Evolutionary conservation across 805 yeast species (phyloP), one percentile per base, ranked within the genome.

Genomic region (Metschnikowia lochheadii): DNA sequence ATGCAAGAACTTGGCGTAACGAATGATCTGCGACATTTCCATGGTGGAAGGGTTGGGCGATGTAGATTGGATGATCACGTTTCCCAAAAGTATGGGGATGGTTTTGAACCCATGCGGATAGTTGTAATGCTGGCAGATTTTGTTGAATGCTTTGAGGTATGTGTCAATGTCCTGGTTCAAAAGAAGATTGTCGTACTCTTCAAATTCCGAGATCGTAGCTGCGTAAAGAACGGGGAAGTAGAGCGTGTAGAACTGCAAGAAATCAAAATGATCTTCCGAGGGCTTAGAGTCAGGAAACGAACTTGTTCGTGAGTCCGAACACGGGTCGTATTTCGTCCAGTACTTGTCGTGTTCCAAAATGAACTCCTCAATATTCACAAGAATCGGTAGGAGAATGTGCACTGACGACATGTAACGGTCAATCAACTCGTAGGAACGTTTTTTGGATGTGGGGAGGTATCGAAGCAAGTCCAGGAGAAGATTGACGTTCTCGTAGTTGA

Each of bases 141-240:
- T 75, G 63, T 76, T 76, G 62, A 73, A 77, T 0, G 78, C 81
- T 49, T 75, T 76, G 49, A 78, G 64, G 56, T 74, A 81, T 50
- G 66, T 72, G 57, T 76, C 76, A 55, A 81, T 77, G 55, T 79
- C 81, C 54, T 75, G 75, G 48, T 73, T 73, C 45, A 74, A 59
- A 18, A 74, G 58, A 15, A 74, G 55, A 52, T 80, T 76, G 53
- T 80, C 80, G 54, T 72, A 75, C 56, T 81, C 85, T 58, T 81
- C 84, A 59, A 78, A 81, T 56, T 80, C 81, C 10, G 84, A 78
- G 32, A 80, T 80, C 1, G 83, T 74, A 2, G 84, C 76, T 2
- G 85, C 84, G 60, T 80, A 81, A 10, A 80, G 61, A 2, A 81
- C 74, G 0, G 85, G 81, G 55, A 79, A 79, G 49, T 80, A 68